Evolutionary conservation across 371 early-diverging fungal genomes (phyloP).

Genomic region (Zychaea mexicana): DNA sequence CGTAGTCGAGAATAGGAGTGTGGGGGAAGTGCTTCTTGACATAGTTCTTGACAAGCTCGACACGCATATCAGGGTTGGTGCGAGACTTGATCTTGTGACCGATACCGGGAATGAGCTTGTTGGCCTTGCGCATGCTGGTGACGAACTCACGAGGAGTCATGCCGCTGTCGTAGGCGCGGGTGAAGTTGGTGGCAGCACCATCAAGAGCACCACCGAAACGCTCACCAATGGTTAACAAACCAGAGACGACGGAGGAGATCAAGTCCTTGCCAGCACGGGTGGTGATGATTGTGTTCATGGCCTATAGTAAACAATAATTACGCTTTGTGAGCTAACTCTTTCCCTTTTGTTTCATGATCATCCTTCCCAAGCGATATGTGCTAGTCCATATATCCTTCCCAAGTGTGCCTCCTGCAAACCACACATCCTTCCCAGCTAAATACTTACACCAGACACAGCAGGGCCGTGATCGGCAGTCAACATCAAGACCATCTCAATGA

Average conservation of each 20-base stretch:
- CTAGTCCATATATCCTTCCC: no score
- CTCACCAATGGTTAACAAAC: conserved; percentile 95
- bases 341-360: neutral
- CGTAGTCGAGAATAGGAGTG: conserved; percentile 90
- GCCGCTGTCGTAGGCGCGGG: conserved; percentile 87
- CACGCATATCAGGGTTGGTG: conserved; percentile 97
- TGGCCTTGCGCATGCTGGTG: conserved; percentile 86
- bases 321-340: no score
- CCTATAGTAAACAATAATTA: conserved; percentile 40
- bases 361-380: no score
- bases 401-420: no score
- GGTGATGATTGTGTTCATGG: conserved; percentile 98
- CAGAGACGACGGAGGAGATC: conserved; percentile 91
- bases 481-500: conserved; percentile 99
- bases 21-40: conserved; percentile 89
- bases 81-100: conserved; percentile 99
- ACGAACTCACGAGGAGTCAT: conserved; percentile 92
- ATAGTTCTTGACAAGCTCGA: conserved; percentile 91
- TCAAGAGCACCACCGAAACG: conserved; percentile 98
- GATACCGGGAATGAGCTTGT: conserved; percentile 94
- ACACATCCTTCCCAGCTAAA: neutral
- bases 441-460: conserved; percentile 57
- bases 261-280: conserved; percentile 98
- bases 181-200: conserved; percentile 92
- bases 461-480: conserved; percentile 99